phyloP scores from a whole-genome alignment of 2,329 filamentous ascomycete species.

The Alternaria dauci region DNA sequence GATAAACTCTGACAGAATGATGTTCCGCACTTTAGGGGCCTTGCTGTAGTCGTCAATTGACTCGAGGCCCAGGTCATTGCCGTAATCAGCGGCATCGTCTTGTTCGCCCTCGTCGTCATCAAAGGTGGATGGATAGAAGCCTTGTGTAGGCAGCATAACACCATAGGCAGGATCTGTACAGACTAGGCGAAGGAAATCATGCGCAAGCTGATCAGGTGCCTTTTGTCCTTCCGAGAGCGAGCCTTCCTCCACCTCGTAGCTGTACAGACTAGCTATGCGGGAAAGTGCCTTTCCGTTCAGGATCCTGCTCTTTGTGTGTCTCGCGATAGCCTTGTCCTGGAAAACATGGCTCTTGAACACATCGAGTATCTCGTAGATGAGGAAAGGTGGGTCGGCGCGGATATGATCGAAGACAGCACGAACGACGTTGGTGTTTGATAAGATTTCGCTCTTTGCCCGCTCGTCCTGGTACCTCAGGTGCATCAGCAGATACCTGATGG shows the following conservation, averaged over 20 bases:
- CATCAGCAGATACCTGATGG: slow-evolving; percentile 80
- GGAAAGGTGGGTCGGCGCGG: slow-evolving; percentile 76
- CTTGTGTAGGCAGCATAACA: slow-evolving; percentile 76
- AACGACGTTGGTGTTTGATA: slow-evolving; percentile 76
- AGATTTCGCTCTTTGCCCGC: slow-evolving; percentile 80
- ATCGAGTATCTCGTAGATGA: slow-evolving; percentile 78
- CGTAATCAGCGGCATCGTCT: slow-evolving; percentile 56
- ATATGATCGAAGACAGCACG: slow-evolving; percentile 78
- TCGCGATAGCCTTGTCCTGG: slow-evolving; percentile 75
- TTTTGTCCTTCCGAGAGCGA: slow-evolving; percentile 59
- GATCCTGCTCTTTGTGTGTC: slow-evolving; percentile 76
- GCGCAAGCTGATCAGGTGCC: slow-evolving; percentile 72
- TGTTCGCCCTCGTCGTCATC: slow-evolving; percentile 61
- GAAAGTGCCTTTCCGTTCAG: slow-evolving; percentile 78
- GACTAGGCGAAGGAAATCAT: slow-evolving; percentile 76
- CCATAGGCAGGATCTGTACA: slow-evolving; percentile 80
- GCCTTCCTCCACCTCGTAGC: slow-evolving; percentile 53
- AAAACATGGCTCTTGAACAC: slow-evolving; percentile 75
- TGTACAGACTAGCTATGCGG: slow-evolving; percentile 62
- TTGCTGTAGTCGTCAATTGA: slow-evolving; percentile 74
- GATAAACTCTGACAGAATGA: slow-evolving; percentile 78
- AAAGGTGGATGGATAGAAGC: slow-evolving; percentile 81
- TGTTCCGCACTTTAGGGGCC: slow-evolving; percentile 79
- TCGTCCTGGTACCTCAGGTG: slow-evolving; percentile 80
- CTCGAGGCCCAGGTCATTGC: slow-evolving; percentile 72